Conservation (phyloP, 495 filamentous ascomycete genomes). For the Xylaria venustula region DNA sequence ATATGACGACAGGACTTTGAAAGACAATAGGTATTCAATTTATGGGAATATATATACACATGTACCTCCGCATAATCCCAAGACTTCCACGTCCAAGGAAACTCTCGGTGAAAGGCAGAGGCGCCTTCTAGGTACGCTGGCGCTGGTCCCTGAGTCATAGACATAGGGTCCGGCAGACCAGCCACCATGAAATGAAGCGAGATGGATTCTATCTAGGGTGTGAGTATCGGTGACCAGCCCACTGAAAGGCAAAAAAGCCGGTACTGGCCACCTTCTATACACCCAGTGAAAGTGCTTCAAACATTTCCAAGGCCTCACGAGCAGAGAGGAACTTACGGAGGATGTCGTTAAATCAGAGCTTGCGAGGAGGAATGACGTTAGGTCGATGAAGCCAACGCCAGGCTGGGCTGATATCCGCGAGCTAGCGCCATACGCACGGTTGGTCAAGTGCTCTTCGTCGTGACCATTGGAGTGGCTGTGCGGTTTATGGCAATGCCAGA, state of each 20-base stretch:
- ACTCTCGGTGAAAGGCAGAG: slow-evolving; percentile 51
- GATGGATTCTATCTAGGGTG: slow-evolving; percentile 67
- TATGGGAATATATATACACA: slow-evolving; percentile 20
- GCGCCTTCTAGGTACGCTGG: slow-evolving; percentile 24
- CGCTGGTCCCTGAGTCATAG: slow-evolving; percentile 23
- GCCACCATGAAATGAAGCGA: slow-evolving; percentile 31
- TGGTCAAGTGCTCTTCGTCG: slow-evolving; percentile 43
- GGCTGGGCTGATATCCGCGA: slow-evolving; percentile 62
- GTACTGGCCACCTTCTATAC: slow-evolving; percentile 83
- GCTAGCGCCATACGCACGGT: slow-evolving; percentile 74
- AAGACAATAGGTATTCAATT: not conserved
- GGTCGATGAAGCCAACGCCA: slow-evolving; percentile 74
- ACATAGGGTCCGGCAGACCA: slow-evolving; percentile 14
- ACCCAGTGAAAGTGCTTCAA: slow-evolving; percentile 46
- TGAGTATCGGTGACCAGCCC: slow-evolving; percentile 85
- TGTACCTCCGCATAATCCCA: slow-evolving; percentile 63
- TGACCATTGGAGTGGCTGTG: slow-evolving; percentile 44
- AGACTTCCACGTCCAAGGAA: slow-evolving; percentile 47
- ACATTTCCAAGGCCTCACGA: slow-evolving; percentile 4
- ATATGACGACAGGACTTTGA: not conserved
- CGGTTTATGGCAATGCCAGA: slow-evolving; percentile 99
- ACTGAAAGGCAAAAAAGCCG: slow-evolving; percentile 50
- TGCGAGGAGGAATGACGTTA: slow-evolving; percentile 69
- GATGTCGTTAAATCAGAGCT: slow-evolving; percentile 46
- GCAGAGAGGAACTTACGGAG: slow-evolving; percentile 18